phyloP scores from a whole-genome alignment of 2,329 filamentous ascomycete species.

The Verticillium zaregamsianum region DNA sequence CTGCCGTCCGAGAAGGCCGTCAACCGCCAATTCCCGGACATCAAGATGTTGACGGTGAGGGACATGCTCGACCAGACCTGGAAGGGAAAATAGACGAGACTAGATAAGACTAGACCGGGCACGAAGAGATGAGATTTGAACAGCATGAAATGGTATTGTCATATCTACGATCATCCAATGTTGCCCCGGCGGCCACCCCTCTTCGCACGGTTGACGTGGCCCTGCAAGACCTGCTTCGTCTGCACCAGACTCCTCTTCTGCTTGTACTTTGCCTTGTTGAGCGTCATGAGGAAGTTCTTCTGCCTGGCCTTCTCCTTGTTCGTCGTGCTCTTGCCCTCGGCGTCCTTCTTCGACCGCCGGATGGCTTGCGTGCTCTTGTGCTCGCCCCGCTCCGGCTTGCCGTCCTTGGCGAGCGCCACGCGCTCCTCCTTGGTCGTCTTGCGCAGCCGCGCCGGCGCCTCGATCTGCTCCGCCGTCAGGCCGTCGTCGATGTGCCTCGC shows the following conservation, averaged over 20 bases:
- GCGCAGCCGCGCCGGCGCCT: conserved; percentile 74
- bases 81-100: background rate
- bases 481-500: conserved; percentile 77
- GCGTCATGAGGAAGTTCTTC: conserved; percentile 99
- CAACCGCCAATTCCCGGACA: conserved; percentile 22
- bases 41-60: conserved; percentile 16
- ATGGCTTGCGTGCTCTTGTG: conserved; percentile 85
- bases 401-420: conserved; percentile 75
- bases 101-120: background rate
- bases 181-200: conserved; percentile 81
- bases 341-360: conserved; percentile 80
- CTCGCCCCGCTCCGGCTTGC: conserved; percentile 71
- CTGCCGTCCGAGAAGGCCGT: conserved; percentile 13
- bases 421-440: conserved; percentile 90
- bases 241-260: conserved; percentile 90
- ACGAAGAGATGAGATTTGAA: background rate
- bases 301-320: conserved; percentile 95
- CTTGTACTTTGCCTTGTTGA: conserved; percentile 94
- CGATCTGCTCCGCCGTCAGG: conserved; percentile 86
- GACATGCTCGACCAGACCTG: conserved; percentile 12
- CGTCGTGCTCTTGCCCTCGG: conserved; percentile 90
- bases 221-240: conserved; percentile 73
- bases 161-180: conserved; percentile 23
- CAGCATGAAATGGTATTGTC: background rate
- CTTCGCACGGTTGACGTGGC: conserved; percentile 79